phyloP scores from a whole-genome alignment of 768 basidiomycete genomes.

The Suillus paluster region DNA sequence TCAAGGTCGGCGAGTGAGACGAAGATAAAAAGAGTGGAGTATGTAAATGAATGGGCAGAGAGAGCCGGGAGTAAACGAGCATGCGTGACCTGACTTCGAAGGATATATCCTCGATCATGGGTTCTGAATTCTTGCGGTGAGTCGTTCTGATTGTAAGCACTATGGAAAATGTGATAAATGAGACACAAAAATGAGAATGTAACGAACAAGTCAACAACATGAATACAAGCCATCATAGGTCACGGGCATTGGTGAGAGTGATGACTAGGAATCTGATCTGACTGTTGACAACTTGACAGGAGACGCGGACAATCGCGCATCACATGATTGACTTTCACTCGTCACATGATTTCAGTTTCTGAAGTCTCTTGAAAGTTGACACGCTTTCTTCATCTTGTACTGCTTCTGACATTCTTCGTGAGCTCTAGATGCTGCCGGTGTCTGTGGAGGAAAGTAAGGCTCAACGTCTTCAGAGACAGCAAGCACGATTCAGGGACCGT shows the following conservation, averaged over 20 bases:
- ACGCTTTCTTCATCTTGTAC: not conserved
- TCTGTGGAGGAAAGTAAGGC: conserved; percentile 64
- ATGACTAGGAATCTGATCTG: no score
- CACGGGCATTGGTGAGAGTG: not conserved
- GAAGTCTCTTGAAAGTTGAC: not conserved
- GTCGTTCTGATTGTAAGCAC: not conserved
- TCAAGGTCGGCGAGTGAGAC: conserved; percentile 63
- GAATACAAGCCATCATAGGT: not conserved
- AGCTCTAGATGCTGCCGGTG: conserved; percentile 21
- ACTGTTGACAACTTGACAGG: not conserved
- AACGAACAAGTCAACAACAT: not conserved
- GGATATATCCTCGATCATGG: conserved; percentile 46
- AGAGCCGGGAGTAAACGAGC: conserved; percentile 51
- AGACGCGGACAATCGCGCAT: not conserved
- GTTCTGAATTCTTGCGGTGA: not conserved
- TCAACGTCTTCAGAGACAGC: conserved; percentile 62
- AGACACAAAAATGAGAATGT: not conserved
- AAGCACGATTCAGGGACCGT: conserved; percentile 69
- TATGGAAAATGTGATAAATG: not conserved
- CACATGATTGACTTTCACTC: not conserved
- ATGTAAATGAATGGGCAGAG: conserved; percentile 60
- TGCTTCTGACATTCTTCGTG: no score
- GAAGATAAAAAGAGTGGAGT: conserved; percentile 59
- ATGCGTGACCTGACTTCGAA: conserved; percentile 58
- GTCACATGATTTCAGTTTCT: not conserved